A percentile compares a stretch with the other conserved stretches of the same genome.
These are phyloP conservation scores for Candida sanyiensis DNA, from an alignment of 805 yeast species.

Conservation along the genomic window DNA sequence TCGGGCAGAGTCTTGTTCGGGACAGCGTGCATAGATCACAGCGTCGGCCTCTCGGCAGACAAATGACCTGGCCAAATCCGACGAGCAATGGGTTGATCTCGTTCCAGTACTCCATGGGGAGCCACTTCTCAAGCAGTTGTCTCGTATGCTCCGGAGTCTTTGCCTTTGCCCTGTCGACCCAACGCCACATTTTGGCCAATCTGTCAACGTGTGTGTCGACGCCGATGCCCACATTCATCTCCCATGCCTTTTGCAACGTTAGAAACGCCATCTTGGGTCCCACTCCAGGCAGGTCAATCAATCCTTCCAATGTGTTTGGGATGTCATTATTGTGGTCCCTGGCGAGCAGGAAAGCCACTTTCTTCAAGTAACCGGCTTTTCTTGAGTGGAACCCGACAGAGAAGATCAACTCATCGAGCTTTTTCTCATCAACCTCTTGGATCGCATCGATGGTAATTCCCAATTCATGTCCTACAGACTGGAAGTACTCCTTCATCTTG, in stretches of 20 bases:
- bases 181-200: conserved; percentile 70
- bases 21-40: conserved; percentile 69
- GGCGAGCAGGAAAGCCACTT: conserved; percentile 48
- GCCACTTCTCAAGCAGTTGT: conserved; percentile 60
- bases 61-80: conserved; percentile 89
- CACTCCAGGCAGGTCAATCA: conserved; percentile 76
- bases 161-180: conserved; percentile 48
- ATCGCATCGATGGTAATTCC: conserved; percentile 59
- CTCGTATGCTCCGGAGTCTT: conserved; percentile 76
- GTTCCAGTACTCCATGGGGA: conserved; percentile 69
- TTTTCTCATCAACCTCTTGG: conserved; percentile 42
- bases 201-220: conserved; percentile 91
- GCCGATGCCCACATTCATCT: conserved; percentile 74
- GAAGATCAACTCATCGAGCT: conserved; percentile 58
- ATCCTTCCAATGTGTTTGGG: conserved; percentile 62
- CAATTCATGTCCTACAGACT: conserved; percentile 35
- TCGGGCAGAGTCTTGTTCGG: conserved; percentile 48
- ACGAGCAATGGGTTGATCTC: conserved; percentile 83
- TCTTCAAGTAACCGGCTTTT: conserved; percentile 66
- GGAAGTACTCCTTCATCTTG: conserved; percentile 46
- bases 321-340: conserved; percentile 57
- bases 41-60: conserved; percentile 62
- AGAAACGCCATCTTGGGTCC: conserved; percentile 94
- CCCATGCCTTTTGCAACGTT: conserved; percentile 80
- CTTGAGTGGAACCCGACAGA: conserved; percentile 85